Evolutionary conservation across 331 rosid species (phyloP).

Genomic region (Malus hybrid): DNA sequence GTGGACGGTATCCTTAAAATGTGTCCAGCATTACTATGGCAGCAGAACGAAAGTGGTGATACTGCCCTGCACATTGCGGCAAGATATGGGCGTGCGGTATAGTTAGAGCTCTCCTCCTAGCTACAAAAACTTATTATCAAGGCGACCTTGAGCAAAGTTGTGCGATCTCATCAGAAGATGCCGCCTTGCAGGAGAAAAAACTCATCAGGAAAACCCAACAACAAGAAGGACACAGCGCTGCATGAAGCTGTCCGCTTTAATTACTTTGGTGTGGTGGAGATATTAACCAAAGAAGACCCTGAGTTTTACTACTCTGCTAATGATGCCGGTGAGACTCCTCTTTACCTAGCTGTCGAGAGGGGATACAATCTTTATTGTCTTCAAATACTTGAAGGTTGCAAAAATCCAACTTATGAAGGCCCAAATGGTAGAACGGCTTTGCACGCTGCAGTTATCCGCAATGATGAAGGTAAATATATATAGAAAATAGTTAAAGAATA

Average conservation of each 20-base stretch:
- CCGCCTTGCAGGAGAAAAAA: too few relatives aligned
- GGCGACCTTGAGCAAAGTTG: not conserved
- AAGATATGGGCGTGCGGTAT: not conserved
- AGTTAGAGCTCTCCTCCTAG: not conserved
- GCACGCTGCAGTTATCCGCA: not conserved
- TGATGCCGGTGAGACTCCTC: not conserved
- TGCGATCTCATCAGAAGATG: too few relatives aligned
- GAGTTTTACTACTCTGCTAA: not conserved
- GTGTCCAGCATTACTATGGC: not conserved
- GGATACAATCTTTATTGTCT: not conserved
- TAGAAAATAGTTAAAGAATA: too few relatives aligned
- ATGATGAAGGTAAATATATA: not conserved
- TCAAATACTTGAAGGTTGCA: not conserved
- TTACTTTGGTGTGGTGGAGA: not conserved
- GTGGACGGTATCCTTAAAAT: not conserved
- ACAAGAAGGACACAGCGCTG: not conserved
- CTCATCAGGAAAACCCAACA: not conserved
- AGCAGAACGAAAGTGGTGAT: not conserved
- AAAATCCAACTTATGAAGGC: not conserved
- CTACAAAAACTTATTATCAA: not conserved
- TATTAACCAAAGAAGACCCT: not conserved
- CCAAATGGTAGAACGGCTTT: not conserved
- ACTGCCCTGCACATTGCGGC: not conserved
- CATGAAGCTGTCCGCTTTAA: not conserved
- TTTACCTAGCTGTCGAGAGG: conserved; percentile 1